Base-by-base conservation (phyloP, 1,284 basidiomycete species). In the Earliella scabrosa region DNA sequence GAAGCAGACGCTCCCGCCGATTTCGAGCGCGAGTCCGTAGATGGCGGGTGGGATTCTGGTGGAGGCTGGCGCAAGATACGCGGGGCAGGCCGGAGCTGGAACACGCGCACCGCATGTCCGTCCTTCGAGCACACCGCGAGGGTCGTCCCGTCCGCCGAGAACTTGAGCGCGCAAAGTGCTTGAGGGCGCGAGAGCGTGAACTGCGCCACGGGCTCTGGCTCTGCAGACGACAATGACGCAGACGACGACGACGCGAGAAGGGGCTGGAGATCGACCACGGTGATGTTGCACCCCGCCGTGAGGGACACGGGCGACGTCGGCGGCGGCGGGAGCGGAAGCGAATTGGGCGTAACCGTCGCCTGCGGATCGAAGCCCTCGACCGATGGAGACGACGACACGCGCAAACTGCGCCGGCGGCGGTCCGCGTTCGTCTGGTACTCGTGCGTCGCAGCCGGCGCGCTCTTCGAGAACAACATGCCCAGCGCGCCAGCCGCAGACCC, bases 31-130 rank as follows among this genome's bases (percentile, higher is more conserved):
- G 29, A 4, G 18, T n/a, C n/a, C n/a, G n/a, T n/a, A n/a, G n/a
- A n/a, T n/a, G 32, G 10, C 11, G 18, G 26, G 24, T 32, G 39
- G 20, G 20, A 16, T 11, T 43, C 24, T 13, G 59, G 66, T 34
- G 55, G 23, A 4, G 47, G 52, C 11, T 21, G 26, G n/a, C 58
- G 47, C 36, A 26, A 27, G 18, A 13, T 36, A 16, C 71, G 70
- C 14, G 72, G 71, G 11, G 75, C 63, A 34, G 84, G 81, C 13
- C 75, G 69, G 21, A 88, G 63, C 56, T 78, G 75, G 61, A 86
- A 86, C 5, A 90, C 73, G 41, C 81, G 81, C 35, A 83, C 76
- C 1, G 77, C 76, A 52, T 86, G 83, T 0, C 88, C 90, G 54
- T 90, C 85, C 46, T 76, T 73, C 0, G 82, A 77, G 0, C 83